Conservation (phyloP, 192 early-diverging fungal species). For the Phycomyces blakesleeanus region DNA sequence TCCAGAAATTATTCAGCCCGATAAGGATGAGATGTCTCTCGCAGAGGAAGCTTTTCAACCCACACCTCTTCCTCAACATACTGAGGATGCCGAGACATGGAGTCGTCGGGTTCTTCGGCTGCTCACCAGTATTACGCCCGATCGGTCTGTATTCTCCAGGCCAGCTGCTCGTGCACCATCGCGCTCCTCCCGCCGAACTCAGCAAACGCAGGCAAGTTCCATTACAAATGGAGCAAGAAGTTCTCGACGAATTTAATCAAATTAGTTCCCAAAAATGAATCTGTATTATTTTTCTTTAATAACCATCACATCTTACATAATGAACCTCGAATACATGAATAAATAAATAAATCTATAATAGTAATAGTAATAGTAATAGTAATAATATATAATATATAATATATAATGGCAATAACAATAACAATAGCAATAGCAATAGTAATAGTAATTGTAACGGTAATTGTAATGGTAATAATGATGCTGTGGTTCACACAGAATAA, state of each 20-base stretch:
- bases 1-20: neutral
- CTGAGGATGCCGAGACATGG: slow-evolving; percentile 1
- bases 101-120: neutral
- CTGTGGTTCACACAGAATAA: no score
- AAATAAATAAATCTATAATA: no score
- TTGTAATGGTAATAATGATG: no score
- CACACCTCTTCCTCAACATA: neutral
- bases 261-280: neutral
- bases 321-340: no score
- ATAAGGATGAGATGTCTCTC: neutral
- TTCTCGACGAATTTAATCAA: neutral
- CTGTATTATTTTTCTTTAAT: neutral
- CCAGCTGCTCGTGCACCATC: neutral
- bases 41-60: neutral
- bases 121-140: neutral
- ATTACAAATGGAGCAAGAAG: neutral
- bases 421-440: no score
- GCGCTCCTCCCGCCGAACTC: neutral
- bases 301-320: no score
- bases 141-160: slow-evolving; percentile 1
- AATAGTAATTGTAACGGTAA: no score
- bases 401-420: no score
- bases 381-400: no score
- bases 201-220: neutral
- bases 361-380: no score